Conservation (phyloP, 305 asterid genomes). For the Plantago coronopus region DNA sequence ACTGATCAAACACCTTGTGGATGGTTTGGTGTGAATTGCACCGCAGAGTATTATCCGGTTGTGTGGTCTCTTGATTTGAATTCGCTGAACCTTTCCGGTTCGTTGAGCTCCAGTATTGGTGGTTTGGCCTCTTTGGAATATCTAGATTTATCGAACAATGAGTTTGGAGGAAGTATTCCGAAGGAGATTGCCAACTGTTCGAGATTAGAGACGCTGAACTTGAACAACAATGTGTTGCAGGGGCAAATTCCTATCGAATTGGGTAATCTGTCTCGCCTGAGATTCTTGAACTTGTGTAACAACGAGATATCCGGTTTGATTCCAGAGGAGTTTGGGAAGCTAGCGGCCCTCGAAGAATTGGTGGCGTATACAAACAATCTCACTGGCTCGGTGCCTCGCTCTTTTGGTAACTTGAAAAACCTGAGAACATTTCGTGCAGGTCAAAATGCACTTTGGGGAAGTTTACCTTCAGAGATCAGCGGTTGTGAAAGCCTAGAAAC, state of each 20-base stretch:
- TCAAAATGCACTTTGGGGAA: constrained; percentile 69
- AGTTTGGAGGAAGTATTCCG: constrained; percentile 57
- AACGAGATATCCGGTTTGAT: constrained; percentile 68
- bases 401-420: constrained; percentile 61
- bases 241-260: constrained; percentile 76
- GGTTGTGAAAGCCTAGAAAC: constrained; percentile 43
- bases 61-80: constrained; percentile 61
- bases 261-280: constrained; percentile 43
- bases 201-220: constrained; percentile 40
- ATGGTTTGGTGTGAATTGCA: constrained; percentile 81
- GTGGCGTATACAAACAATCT: constrained; percentile 75
- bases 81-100: constrained; percentile 62
- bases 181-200: constrained; percentile 65
- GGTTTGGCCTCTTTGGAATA: constrained; percentile 37
- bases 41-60: constrained; percentile 33
- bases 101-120: constrained; percentile 50
- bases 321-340: constrained; percentile 66
- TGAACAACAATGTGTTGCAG: constrained; percentile 50
- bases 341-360: constrained; percentile 57
- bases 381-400: constrained; percentile 63
- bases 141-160: constrained; percentile 65
- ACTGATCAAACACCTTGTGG: constrained; percentile 61
- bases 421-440: constrained; percentile 66
- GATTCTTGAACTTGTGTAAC: constrained; percentile 55
- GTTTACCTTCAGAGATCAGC: constrained; percentile 63